Evolutionary conservation across 306 rosid species (phyloP).

Genomic region (Oxytropis ochrocephala): DNA sequence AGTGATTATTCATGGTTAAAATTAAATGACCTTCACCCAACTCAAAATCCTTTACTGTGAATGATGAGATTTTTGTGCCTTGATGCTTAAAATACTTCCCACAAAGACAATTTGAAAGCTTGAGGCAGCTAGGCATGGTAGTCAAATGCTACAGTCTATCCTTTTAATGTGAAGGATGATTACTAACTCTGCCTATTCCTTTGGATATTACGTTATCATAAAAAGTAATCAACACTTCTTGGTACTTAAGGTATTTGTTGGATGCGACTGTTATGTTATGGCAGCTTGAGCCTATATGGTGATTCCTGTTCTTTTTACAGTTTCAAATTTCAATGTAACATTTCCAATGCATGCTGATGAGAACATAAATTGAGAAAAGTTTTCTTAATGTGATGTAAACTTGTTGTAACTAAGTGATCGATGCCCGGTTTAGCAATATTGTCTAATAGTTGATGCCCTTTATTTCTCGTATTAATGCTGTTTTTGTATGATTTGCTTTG

Average conservation of each 20-base stretch:
- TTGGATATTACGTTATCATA: neutral
- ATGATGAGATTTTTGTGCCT: slow-evolving; percentile 22
- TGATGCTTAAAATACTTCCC: slow-evolving; percentile 18
- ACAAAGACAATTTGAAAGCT: slow-evolving; percentile 25
- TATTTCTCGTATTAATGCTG: slow-evolving; percentile 1
- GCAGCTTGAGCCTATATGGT: neutral
- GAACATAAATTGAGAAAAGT: neutral
- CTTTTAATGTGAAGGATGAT: slow-evolving; percentile 21
- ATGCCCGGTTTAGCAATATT: neutral
- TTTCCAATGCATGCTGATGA: neutral
- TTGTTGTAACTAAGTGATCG: neutral
- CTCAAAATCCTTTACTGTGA: slow-evolving; percentile 23
- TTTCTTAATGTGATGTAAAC: neutral
- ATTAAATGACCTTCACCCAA: slow-evolving; percentile 25
- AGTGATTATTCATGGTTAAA: slow-evolving; percentile 21
- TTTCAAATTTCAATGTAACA: slow-evolving; percentile 9
- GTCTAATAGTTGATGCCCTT: neutral
- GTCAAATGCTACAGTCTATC: slow-evolving; percentile 8
- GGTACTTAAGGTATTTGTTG: neutral
- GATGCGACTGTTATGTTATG: neutral
- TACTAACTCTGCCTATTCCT: neutral
- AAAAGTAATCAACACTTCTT: neutral
- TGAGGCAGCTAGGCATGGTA: slow-evolving; percentile 29
- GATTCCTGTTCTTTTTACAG: neutral
- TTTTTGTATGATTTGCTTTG: slow-evolving; percentile 20